Evolutionary conservation across 2,329 filamentous ascomycete genomes (phyloP), one percentile per base, ranked within the genome.

Genomic region (Thelonectria olida): DNA sequence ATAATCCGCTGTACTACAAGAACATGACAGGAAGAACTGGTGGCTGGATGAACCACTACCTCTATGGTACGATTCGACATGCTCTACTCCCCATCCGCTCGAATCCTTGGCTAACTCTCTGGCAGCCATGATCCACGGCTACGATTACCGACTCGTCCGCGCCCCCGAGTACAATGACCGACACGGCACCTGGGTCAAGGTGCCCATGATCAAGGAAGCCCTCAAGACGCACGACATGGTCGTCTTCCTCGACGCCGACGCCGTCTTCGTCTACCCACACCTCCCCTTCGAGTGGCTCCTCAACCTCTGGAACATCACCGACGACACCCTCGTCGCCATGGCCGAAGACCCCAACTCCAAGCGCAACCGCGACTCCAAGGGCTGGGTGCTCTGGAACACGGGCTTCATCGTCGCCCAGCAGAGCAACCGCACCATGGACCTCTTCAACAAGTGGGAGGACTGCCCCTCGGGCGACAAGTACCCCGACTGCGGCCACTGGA

Each of bases 201-300:
- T 81, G 0, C 74, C 77, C 8, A 72, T 75, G 10, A 69, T 82
- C 23, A 71, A 73, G 36, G 71, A 79, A 19, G 74, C 79, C 2
- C 69, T 82, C 25, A 69, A 73, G 22, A 62, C 73, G 1, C 79
- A 83, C 67, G 70, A 77, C 5, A 76, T 81, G 7, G 77, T 83
- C 20, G 71, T 83, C 45, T 79, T 80, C 44, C 66, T 83, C 53
- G 81, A 84, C 64, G 76, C 79, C 22, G 81, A 84, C 60, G 78
- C 75, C 17, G 74, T 78, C 7, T 75, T 82, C 53, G 70, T 74
- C 1, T 73, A 82, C 54, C 74, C 78, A 1, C 74, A 81, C 31
- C 66, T 84, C 1, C 81, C 81, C 3, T 59, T 82, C 15, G 81
- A 84, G 70, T 83, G 80, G 78, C 75, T 84, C 7, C 75, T 84